Evolutionary conservation across 129 eudicot genomes (phyloP), one percentile per base, ranked within the genome.

Genomic region (Sambucus nigra): DNA sequence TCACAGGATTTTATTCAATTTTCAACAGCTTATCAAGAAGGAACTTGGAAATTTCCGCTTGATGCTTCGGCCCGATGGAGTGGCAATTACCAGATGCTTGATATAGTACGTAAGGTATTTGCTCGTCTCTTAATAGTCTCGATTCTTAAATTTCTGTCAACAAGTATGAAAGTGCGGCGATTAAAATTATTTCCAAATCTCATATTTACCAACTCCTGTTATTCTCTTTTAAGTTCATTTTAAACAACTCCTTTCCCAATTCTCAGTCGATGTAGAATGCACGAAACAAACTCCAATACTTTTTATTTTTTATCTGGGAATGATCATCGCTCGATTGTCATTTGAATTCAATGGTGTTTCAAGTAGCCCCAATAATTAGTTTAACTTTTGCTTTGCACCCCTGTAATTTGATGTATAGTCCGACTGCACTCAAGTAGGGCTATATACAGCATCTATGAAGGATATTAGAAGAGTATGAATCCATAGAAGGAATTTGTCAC

Each of bases 31-130:
- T 85, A 53, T 70, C 88, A 85, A 47, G 98, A 89, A 72, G 88
- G 98, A 12, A 78, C 27, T 57, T 89, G 95, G 95, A 81, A 71
- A 65, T 71, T 84, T 51, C 98, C 98, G 0, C 93, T 89, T 66
- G 98, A 89, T 70, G 71, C 81, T 59, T 84, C 98, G 1, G 67
- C 80, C 10, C 80, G 98, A 22, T 89, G 98, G 98, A 84, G 85
- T 72, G 98, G 98, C 46, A 82, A 78, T 69, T 85, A 89, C 72
- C 98, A 81, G 73, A 85, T 89, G 98, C 88, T 89, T 49, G 95
- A 89, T 56, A 70, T 89, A 28, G 88, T 71, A 33, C 77, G 89
- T 18, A 89, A 89, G 98, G 98, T 89, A 81, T 31, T 51, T 25
- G 7, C 53, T 54, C 26, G 4, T 51, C 16, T 38, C 61, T 2